phyloP scores from a whole-genome alignment of 73 alveolate genomes.

The Symbiodinium pilosum region DNA sequence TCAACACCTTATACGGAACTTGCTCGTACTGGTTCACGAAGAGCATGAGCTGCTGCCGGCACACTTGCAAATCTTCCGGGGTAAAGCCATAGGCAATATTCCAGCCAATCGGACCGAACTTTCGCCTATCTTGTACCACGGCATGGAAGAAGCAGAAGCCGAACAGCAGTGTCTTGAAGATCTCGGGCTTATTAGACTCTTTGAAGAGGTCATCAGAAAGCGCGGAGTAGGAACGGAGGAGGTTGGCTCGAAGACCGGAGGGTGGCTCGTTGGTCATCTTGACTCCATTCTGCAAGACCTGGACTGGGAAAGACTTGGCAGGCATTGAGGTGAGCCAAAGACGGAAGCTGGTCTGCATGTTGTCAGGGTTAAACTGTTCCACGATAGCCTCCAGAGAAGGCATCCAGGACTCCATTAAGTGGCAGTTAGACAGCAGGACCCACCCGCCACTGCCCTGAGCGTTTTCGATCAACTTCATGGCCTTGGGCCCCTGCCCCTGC shows the following conservation, averaged over 20 bases:
- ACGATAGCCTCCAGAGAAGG: slow-evolving; percentile 99
- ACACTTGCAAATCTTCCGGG: slow-evolving; percentile 99
- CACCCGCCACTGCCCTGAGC: slow-evolving; percentile 99
- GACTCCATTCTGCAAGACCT: slow-evolving; percentile 99
- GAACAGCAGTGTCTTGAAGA: slow-evolving; percentile 98
- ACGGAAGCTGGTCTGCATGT: slow-evolving; percentile 97
- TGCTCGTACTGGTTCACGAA: slow-evolving; percentile 99
- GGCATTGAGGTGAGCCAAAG: slow-evolving; percentile 99
- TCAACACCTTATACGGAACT: slow-evolving; percentile 98
- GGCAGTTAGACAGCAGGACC: slow-evolving; percentile 99
- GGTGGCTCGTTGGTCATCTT: slow-evolving; percentile 99
- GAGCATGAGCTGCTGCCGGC: slow-evolving; percentile 99
- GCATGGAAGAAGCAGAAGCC: slow-evolving; percentile 99
- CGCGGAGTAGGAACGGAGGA: slow-evolving; percentile 98
- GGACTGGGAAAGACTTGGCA: slow-evolving; percentile 99
- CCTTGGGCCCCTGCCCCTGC: slow-evolving; percentile 99
- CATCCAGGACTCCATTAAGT: slow-evolving; percentile 99
- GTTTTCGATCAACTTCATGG: slow-evolving; percentile 99
- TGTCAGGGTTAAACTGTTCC: slow-evolving; percentile 96
- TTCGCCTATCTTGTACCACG: slow-evolving; percentile 99
- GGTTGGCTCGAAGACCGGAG: slow-evolving; percentile 97
- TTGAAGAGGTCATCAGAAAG: slow-evolving; percentile 98
- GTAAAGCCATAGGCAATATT: slow-evolving; percentile 99
- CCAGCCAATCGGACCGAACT: slow-evolving; percentile 99
- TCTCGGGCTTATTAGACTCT: slow-evolving; percentile 99